phyloP scores from a whole-genome alignment of 75 land plant genomes.

The Sequoia sempervirens region DNA sequence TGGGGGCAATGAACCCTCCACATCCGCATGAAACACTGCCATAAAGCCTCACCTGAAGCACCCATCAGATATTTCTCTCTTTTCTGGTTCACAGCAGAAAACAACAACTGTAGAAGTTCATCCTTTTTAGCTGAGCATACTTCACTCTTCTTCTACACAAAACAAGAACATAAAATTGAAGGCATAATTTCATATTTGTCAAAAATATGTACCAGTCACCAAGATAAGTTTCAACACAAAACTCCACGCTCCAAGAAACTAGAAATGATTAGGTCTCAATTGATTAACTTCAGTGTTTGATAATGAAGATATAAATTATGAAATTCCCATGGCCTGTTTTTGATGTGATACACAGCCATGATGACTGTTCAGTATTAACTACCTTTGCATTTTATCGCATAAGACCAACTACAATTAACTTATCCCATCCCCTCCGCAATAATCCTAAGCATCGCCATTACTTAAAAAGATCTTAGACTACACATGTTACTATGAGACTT shows the following conservation, averaged over 20 bases:
- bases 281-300: neutral
- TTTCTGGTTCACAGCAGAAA: conserved; percentile 14
- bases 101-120: conserved; percentile 23
- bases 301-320: neutral
- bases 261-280: neutral
- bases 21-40: neutral
- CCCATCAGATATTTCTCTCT: conserved; percentile 15
- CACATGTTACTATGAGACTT: neutral
- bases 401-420: neutral
- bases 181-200: neutral
- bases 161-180: neutral
- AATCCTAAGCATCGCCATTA: neutral
- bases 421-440: neutral
- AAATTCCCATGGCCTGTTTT: neutral
- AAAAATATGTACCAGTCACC: neutral
- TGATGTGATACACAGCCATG: neutral
- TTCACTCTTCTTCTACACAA: conserved; percentile 20
- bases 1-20: too few species aligned
- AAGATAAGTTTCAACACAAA: neutral
- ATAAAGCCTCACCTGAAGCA: conserved; percentile 20
- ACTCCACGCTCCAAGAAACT: neutral
- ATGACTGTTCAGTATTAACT: neutral
- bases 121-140: conserved; percentile 22
- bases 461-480: neutral
- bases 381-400: neutral